A percentile compares a stretch with the other conserved stretches of the same genome.
phyloP scores from a whole-genome alignment of 2,329 filamentous ascomycete species.

The Penicillium crustosum region DNA sequence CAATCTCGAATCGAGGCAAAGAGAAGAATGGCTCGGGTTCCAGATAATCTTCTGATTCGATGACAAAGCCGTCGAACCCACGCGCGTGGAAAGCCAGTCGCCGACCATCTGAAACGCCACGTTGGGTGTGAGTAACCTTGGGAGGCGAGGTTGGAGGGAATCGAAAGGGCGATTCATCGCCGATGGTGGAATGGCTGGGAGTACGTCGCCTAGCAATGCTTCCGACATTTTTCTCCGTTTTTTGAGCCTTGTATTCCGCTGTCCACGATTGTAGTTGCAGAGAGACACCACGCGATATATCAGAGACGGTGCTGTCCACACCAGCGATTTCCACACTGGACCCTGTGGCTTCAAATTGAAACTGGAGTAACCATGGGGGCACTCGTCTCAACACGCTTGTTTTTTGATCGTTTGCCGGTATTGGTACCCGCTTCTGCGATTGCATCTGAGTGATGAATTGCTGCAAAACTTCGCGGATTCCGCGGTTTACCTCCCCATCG shows the following conservation, averaged over 20 bases:
- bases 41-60: constrained; percentile 81
- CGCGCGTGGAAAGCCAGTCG: constrained; percentile 76
- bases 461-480: constrained; percentile 83
- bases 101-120: constrained; percentile 68
- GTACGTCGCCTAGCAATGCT: constrained; percentile 65
- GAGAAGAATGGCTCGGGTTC: constrained; percentile 83
- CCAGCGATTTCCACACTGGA: constrained; percentile 91
- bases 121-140: constrained; percentile 39
- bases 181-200: constrained; percentile 66
- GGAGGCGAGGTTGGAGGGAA: constrained; percentile 53
- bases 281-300: constrained; percentile 76
- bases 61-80: constrained; percentile 84
- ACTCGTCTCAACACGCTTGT: constrained; percentile 73
- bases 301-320: constrained; percentile 78
- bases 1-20: constrained; percentile 82
- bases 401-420: constrained; percentile 52
- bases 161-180: constrained; percentile 61
- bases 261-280: constrained; percentile 86
- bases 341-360: constrained; percentile 81
- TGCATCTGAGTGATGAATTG: constrained; percentile 73
- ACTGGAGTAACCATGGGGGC: constrained; percentile 80
- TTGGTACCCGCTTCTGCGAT: constrained; percentile 56
- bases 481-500: constrained; percentile 87
- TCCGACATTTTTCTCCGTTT: constrained; percentile 57
- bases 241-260: constrained; percentile 83